Conservation (phyloP, 768 basidiomycete species). For the Cantharellus anzutake region DNA sequence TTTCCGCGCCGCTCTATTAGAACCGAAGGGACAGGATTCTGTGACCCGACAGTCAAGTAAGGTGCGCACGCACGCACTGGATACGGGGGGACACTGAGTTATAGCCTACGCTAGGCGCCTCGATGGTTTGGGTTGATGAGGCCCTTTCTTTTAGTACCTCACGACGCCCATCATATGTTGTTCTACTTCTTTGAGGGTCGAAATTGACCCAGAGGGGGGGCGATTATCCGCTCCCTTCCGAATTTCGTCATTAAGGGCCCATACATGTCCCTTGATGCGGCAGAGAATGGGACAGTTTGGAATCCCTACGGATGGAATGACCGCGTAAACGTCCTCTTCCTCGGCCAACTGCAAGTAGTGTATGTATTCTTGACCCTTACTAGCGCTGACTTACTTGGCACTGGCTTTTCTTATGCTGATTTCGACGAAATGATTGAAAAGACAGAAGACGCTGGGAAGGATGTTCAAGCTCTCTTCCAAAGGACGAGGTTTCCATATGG, state of each 20-base stretch:
- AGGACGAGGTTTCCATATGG: slow-evolving; percentile 47
- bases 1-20: no score
- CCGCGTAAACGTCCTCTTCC: slow-evolving; percentile 22
- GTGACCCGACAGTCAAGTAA: neutral
- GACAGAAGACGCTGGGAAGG: slow-evolving; percentile 62
- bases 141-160: neutral
- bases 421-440: slow-evolving; percentile 49
- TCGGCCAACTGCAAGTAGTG: slow-evolving; percentile 28
- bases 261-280: neutral
- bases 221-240: slow-evolving; percentile 7
- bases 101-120: neutral
- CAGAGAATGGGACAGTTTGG: neutral
- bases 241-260: neutral
- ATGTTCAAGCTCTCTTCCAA: slow-evolving; percentile 53
- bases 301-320: slow-evolving; percentile 22
- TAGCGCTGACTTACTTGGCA: slow-evolving; percentile 41
- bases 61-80: no score
- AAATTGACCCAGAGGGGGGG: slow-evolving; percentile 23
- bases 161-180: slow-evolving; percentile 26
- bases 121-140: neutral
- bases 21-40: no score
- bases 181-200: slow-evolving; percentile 66
- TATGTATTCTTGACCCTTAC: slow-evolving; percentile 14
- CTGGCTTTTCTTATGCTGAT: slow-evolving; percentile 51
- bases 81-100: no score